Evolutionary conservation across 139 green algal genomes (phyloP), one percentile per base, ranked within the genome.

Genomic region (Chlorella vulgaris): DNA sequence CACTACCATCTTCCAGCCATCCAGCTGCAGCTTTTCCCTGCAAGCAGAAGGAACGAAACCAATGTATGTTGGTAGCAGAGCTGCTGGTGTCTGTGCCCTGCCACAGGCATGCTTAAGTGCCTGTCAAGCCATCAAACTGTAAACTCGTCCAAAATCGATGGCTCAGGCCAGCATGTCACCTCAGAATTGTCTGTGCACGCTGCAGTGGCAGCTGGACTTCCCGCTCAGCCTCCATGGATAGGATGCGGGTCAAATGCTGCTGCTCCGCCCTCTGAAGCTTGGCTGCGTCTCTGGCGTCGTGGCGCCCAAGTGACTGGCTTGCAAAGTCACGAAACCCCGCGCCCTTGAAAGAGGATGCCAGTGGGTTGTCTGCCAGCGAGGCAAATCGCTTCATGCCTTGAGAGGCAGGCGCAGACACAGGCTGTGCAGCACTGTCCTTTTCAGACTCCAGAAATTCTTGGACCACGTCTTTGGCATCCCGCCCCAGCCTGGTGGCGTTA

Each of bases 1-100:
- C n/a, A 95, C 79, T 55, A 94, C 85, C 58, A 95, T 47, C 42
- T 83, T 62, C 91, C 91, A 94, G 42, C 81, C 85, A 13, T 74
- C 38, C 70, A 62, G 67, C 76, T 85, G 66, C 55, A 86, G 67
- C 69, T 78, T 83, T 33, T 5, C 51, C 73, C 73, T 79, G 70
- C 68, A 53, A 42, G n/a, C 15, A 5, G 55, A 65, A 15, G 51
- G 39, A 50, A 47, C 47, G 22, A 33, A 29, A n/a, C n/a, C 24
- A 8, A 33, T 26, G 60, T 35, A 21, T 8, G 60, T 13, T 26
- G 31, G 60, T 26, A 26, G 60, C 15, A 26, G 60, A 21, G 10
- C 13, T 55, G 47, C 10, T 10, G 47, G 47, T 55, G 47, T 55
- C 47, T 55, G 47, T 82, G 24, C 74, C 22, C n/a, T 36, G 21